Evolutionary conservation across 2,329 filamentous ascomycete species (phyloP), one percentile per base, ranked within the genome.

Genomic region (Monilinia laxa): DNA sequence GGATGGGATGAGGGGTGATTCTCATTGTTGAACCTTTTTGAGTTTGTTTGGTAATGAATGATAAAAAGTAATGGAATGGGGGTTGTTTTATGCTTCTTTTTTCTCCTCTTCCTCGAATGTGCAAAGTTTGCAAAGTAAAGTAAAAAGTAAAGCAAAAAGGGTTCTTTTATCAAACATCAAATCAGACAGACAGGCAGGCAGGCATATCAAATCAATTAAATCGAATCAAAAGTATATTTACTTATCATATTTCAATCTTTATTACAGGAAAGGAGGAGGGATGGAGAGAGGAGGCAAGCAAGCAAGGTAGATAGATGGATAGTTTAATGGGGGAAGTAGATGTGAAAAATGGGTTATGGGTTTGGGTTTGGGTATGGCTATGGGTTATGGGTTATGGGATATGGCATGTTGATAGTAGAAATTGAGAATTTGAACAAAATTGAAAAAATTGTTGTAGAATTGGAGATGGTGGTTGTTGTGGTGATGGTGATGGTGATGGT

Each of bases 41-140:
- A 65, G 68, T 69, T 71, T 69, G 69, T 53, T 70, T 67, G 71
- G 67, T 65, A 69, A 72, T 67, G 70, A 73, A 73, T 71, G 72
- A 70, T 71, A 71, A 72, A 69, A 62, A 62, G 57, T 60, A 47
- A 35, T 31, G 59, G 31, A 42, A 42, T 16, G 31, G 45, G 25
- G 45, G 18, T 47, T 47, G 45, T 47, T 62, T 31, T 35, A 28
- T 51, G 18, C 45, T 40, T 52, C 42, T 38, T 38, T 38, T 63
- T 9, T 55, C 35, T 53, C 28, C 28, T 23, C 20, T 20, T 35
- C 7, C 16, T 59, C 9, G 35, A 52, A 23, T 6, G 14, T 62
- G 28, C 58, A 49, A 55, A 56, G 38, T 42, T 42, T 14, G 40
- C 40, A 16, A 42, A 42, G 18, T n/a, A 4, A 18, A 47, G 9